Percentiles rank a stretch among this genome's conserved stretches.
phyloP scores from a whole-genome alignment of 1,284 basidiomycete genomes.

The Cryptococcus depauperatus region DNA sequence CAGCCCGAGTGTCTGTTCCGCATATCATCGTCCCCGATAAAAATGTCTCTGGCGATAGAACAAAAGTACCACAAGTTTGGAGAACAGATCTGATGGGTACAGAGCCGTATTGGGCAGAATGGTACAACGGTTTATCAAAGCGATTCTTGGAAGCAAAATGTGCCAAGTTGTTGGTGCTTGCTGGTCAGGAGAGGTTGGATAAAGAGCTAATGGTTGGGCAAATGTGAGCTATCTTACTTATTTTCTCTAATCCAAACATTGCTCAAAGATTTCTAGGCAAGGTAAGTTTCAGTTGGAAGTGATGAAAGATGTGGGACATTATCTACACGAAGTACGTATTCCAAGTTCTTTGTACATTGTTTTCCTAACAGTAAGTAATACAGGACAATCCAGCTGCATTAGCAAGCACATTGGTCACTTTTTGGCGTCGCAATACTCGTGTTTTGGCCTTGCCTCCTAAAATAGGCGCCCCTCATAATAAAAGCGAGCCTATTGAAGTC shows the following conservation, averaged over 20 bases:
- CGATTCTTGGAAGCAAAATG: constrained; percentile 68
- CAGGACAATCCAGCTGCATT: constrained; percentile 76
- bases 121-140: constrained; percentile 77
- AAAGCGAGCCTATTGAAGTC: constrained; percentile 40
- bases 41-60: constrained; percentile 12
- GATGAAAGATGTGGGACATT: constrained; percentile 78
- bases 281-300: constrained; percentile 94
- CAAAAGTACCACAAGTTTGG: constrained; percentile 53
- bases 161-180: constrained; percentile 78
- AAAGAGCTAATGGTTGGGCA: constrained; percentile 94
- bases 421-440: constrained; percentile 83
- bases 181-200: constrained; percentile 87
- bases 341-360: too few species aligned
- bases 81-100: constrained; percentile 74
- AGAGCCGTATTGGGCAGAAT: constrained; percentile 86
- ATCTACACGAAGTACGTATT: constrained; percentile 72
- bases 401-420: constrained; percentile 73
- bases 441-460: constrained; percentile 51
- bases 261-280: constrained; percentile 46
- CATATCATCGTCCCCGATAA: constrained; percentile 56
- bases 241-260: neutral
- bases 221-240: constrained; percentile 56
- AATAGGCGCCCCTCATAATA: constrained; percentile 19
- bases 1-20: constrained; percentile 78
- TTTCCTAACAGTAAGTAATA: constrained; percentile 1